Base-by-base conservation (phyloP, 164 flowering plant genomes). In the Cinnamomum chago region DNA sequence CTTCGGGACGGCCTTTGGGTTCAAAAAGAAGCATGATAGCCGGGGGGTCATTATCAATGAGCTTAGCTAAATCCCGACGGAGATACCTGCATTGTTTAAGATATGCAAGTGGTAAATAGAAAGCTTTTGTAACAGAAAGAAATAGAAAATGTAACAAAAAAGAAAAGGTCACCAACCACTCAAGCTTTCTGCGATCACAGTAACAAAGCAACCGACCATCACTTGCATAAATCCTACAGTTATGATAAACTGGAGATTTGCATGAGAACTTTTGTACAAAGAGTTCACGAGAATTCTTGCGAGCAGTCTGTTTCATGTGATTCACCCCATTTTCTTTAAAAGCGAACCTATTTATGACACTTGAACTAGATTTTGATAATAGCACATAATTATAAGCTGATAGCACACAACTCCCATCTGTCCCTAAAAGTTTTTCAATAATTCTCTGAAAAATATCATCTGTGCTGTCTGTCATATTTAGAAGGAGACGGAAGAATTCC, bases 1-100 rank as follows among this genome's bases (percentile, higher is more conserved):
- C 98, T 80, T 96, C 99, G 51, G 99, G 99, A 58, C 99, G 97
- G 58, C 99, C 99, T 84, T 96, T 96, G 22, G 99, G 99, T 82
- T 96, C 99, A 84, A 96, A 96, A 62, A 91, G 90, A 80, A 96
- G 97, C 93, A 86, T 88, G 78, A 96, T 94, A 25, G 92, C 97
- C 69, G 89, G 97, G 30, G 98, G 97, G 74, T 91, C 81, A 0
- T 89, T 87, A 18, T 93, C 99, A 72, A 96, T 83, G 62, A 96
- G 86, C 84, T 89, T 92, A 68, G 98, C 99, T 62, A 96, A 79
- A 80, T 87, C 84, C 70, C 97, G 81, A 20, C 73, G 85, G 50
- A 93, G 82, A 79, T 95, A 95, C 99, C 99, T 95, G 80, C 20
- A 71, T 67, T 58, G 30, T 50, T 47, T 18, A 64, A 50, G 65